phyloP scores from a whole-genome alignment of 108 stramenopile genomes.

The Discostella pseudostelligera region DNA sequence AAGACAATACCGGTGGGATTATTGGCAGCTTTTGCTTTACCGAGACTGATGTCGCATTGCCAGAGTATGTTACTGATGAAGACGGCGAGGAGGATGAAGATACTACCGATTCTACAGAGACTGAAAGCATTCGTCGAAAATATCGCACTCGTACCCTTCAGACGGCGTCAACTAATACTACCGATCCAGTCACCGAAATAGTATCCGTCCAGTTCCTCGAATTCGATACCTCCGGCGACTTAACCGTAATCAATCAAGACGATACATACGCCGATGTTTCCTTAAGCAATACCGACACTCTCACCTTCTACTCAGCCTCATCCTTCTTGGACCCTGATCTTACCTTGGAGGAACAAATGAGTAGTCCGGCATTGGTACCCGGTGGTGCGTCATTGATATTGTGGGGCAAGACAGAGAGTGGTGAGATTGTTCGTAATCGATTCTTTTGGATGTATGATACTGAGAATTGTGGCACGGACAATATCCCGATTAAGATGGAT shows the following conservation, averaged over 20 bases:
- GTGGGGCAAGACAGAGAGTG: conserved; percentile 27
- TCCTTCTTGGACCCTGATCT: conserved; percentile 9
- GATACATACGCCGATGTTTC: conserved; percentile 19
- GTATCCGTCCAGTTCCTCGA: conserved; percentile 42
- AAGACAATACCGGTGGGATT: conserved; percentile 20
- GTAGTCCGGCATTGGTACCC: conserved; percentile 11
- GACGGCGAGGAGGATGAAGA: neutral
- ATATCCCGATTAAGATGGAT: conserved; percentile 16
- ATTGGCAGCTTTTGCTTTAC: conserved; percentile 18
- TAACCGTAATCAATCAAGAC: conserved; percentile 33
- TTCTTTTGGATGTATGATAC: conserved; percentile 40
- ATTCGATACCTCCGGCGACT: conserved; percentile 17
- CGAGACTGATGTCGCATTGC: conserved; percentile 8
- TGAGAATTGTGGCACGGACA: conserved; percentile 8
- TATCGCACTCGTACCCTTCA: neutral
- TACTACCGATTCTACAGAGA: no score
- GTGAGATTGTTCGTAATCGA: conserved; percentile 31
- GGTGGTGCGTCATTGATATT: conserved; percentile 40
- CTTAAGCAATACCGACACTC: conserved; percentile 7
- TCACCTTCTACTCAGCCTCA: conserved; percentile 26
- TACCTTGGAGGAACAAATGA: conserved; percentile 14
- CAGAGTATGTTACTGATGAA: neutral
- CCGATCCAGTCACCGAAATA: conserved; percentile 21
- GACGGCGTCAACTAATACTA: neutral
- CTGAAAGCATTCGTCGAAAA: neutral